Percentiles rank a stretch among this genome's conserved stretches.
Evolutionary conservation across 352 stramenopile species (phyloP).

Genomic region (Phytophthora boehmeriae): DNA sequence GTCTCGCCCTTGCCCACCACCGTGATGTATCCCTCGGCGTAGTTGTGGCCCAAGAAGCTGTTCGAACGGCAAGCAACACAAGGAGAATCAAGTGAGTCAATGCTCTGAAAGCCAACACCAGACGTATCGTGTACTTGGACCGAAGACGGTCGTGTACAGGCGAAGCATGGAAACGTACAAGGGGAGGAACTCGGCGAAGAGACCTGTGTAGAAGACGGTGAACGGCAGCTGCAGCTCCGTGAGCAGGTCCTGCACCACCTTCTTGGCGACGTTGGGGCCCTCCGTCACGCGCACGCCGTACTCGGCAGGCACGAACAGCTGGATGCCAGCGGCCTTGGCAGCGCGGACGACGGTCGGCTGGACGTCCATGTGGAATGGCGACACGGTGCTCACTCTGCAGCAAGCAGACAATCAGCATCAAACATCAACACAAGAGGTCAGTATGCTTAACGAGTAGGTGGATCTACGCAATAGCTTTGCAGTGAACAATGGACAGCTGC

Average conservation of each 20-base stretch:
- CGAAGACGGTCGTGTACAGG: no score
- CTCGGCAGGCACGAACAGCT: constrained; percentile 23
- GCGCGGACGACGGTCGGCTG: not conserved
- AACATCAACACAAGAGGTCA: not conserved
- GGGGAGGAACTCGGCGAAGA: constrained; percentile 19
- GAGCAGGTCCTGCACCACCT: constrained; percentile 23
- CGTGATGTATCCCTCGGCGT: constrained; percentile 16
- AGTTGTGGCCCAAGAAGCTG: constrained; percentile 15
- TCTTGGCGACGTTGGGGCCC: constrained; percentile 22
- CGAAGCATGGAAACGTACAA: constrained; percentile 5
- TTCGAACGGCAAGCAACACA: no score
- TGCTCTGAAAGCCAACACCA: no score
- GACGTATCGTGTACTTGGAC: no score
- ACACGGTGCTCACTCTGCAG: constrained; percentile 13
- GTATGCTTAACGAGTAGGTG: not conserved
- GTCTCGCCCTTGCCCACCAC: constrained; percentile 24
- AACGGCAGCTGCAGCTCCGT: constrained; percentile 16
- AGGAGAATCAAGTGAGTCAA: no score
- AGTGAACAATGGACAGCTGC: not conserved
- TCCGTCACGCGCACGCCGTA: constrained; percentile 18
- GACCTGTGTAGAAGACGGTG: constrained; percentile 27
- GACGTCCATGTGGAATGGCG: constrained; percentile 7
- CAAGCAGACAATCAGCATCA: not conserved
- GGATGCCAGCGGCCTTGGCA: constrained; percentile 15
- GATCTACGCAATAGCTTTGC: not conserved